Conservation (phyloP, 208 protist genomes). For the Strigomonas oncopelti region DNA sequence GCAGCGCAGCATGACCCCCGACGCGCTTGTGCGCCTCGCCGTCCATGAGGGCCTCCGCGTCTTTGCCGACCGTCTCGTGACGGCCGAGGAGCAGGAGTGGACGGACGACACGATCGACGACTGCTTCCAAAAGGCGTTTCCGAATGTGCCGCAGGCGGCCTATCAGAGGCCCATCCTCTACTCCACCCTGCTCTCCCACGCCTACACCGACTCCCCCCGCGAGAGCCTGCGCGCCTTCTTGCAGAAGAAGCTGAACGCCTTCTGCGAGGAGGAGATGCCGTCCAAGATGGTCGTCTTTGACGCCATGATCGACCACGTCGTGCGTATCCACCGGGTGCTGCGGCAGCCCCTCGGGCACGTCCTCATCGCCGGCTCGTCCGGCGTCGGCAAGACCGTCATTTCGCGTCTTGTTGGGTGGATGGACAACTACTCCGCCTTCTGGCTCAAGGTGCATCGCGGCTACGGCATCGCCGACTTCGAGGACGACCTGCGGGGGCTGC, state of each 20-base stretch:
- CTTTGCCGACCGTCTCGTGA: constrained; percentile 94
- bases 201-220: constrained; percentile 88
- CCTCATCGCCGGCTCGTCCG: constrained; percentile 95
- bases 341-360: constrained; percentile 97
- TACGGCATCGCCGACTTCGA: constrained; percentile 98
- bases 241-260: constrained; percentile 86
- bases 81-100: constrained; percentile 92
- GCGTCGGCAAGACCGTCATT: constrained; percentile 98
- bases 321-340: constrained; percentile 98
- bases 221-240: constrained; percentile 90
- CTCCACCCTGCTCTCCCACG: constrained; percentile 90
- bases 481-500: constrained; percentile 94
- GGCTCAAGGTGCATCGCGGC: constrained; percentile 95
- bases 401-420: constrained; percentile 98
- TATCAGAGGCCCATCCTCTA: constrained; percentile 95
- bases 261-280: constrained; percentile 98
- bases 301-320: constrained; percentile 97
- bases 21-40: constrained; percentile 91
- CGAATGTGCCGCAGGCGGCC: constrained; percentile 34
- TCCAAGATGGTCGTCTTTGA: constrained; percentile 97
- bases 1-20: constrained; percentile 29
- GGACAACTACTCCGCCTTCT: constrained; percentile 94
- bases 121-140: constrained; percentile 82
- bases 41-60: constrained; percentile 98
- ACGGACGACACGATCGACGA: constrained; percentile 85